Conservation (phyloP, 163 green algal species). For the Coccomyxa subellipsoidea region DNA sequence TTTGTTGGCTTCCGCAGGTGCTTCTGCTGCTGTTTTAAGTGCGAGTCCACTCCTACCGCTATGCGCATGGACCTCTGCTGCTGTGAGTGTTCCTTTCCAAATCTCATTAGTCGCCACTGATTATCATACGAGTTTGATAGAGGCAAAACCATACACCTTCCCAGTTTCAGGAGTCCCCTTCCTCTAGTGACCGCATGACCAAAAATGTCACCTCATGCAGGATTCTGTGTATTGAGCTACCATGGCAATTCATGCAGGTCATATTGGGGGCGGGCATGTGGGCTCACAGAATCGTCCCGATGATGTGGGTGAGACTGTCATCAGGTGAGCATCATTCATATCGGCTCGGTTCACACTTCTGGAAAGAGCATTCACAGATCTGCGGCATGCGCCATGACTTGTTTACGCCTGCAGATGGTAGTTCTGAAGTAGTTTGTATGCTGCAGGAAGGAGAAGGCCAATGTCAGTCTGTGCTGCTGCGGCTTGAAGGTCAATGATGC, state of each 20-base stretch:
- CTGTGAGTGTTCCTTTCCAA: neutral
- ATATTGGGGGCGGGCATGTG: neutral
- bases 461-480: neutral
- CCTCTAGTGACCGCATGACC: neutral
- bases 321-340: neutral
- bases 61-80: neutral
- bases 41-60: neutral
- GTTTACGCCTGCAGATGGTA: neutral
- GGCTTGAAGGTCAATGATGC: neutral
- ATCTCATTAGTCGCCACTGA: neutral
- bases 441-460: conserved; percentile 6
- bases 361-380: neutral
- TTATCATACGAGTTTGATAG: neutral
- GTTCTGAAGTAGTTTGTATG: neutral
- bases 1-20: neutral
- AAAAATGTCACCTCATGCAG: no score
- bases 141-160: neutral
- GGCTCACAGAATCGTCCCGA: neutral
- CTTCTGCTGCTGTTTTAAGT: neutral
- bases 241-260: neutral
- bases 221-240: neutral
- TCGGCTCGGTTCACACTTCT: neutral
- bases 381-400: neutral
- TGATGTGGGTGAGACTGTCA: neutral
- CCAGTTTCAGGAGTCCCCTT: neutral